These are phyloP conservation scores for Oryza brachyantha DNA, from an alignment of 176 grass and related monocot species.

Conservation along the genomic window DNA sequence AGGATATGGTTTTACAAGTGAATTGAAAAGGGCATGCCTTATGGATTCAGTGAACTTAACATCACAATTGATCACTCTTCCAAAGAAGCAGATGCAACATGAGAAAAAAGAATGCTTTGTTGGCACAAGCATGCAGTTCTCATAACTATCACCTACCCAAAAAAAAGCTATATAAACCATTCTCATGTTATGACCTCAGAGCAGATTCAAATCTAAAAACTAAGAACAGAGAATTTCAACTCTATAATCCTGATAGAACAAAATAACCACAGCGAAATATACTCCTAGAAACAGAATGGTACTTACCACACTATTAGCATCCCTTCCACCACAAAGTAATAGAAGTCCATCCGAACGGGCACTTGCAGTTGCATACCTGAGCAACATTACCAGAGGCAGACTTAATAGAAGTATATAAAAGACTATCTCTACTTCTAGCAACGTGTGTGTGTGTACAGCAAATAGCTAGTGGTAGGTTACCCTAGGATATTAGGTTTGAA, in stretches of 20 bases:
- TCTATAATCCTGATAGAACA: conserved; percentile 13
- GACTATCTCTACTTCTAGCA: conserved; percentile 9
- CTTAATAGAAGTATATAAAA: conserved; percentile 13
- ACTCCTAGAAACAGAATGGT: neutral
- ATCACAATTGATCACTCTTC: neutral
- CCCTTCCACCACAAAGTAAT: conserved; percentile 94
- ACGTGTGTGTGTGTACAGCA: conserved; percentile 3
- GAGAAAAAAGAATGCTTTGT: neutral
- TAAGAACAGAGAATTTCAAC: neutral
- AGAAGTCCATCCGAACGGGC: conserved; percentile 96
- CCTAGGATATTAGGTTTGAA: conserved; percentile 1
- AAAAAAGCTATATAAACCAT: neutral
- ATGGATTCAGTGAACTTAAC: neutral
- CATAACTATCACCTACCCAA: neutral
- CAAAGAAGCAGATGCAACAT: conserved; percentile 18
- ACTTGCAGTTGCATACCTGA: conserved; percentile 97
- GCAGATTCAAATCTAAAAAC: conserved; percentile 14
- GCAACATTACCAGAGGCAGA: conserved; percentile 23
- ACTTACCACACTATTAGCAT: conserved; percentile 97
- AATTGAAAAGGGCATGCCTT: neutral
- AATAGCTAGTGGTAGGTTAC: neutral
- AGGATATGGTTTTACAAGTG: conserved; percentile 4
- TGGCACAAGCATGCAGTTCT: conserved; percentile 1
- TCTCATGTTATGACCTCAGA: conserved; percentile 9
- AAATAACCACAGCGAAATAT: conserved; percentile 1